Conservation (phyloP, 352 stramenopile species). For the Pythium phragmitis region DNA sequence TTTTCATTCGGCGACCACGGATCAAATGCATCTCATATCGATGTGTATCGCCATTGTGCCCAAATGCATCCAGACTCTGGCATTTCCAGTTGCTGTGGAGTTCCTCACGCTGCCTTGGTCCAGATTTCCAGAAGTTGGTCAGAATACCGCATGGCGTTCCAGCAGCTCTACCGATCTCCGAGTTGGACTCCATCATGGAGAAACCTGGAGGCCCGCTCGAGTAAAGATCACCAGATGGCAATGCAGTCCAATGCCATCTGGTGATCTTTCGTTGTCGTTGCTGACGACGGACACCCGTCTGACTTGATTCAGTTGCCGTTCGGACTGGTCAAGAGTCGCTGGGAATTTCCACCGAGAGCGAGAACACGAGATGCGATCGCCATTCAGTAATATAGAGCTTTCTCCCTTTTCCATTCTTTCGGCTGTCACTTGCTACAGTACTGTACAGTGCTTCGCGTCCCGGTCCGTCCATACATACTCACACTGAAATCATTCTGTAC, state of each 20-base stretch:
- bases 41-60: too few species aligned
- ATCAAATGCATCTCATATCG: neutral
- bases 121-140: too few species aligned
- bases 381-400: neutral
- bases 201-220: too few species aligned
- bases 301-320: slow-evolving; percentile 12
- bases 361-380: too few species aligned
- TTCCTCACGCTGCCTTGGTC: too few species aligned
- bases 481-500: too few species aligned
- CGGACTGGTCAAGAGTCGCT: neutral
- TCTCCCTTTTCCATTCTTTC: neutral
- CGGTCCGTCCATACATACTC: neutral
- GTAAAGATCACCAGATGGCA: neutral
- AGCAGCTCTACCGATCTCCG: too few species aligned
- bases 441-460: neutral
- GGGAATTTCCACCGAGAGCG: neutral
- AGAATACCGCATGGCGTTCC: too few species aligned
- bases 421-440: neutral
- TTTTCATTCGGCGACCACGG: neutral
- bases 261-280: neutral
- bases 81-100: too few species aligned
- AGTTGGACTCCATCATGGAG: too few species aligned
- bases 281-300: neutral
- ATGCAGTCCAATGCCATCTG: neutral
- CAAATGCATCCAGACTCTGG: too few species aligned